Base-by-base conservation (phyloP, 768 basidiomycete genomes). In the Antrodiella citrinella region DNA sequence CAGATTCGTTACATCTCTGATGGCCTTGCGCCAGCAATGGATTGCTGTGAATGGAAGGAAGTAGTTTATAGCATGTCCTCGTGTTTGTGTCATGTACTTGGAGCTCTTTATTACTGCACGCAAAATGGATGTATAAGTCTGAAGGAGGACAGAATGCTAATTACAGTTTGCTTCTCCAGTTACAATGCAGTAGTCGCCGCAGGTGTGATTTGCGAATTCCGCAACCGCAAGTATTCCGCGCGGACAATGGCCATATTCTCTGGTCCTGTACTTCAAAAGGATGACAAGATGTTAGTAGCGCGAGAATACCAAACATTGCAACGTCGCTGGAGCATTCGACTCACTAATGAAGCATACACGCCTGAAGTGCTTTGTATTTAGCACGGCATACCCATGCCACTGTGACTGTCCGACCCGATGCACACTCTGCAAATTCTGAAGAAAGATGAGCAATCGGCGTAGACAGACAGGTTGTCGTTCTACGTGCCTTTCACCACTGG, bases 341-440 rank as follows among this genome's bases (percentile, higher is more conserved):
- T 61, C 60, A 92, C 91, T 79, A 90, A 62, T 81, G 78, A 12
- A 82, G 60, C 77, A 94, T 84, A 63, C 91, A 94, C 1, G 77
- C 74, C 61, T 93, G 86, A 40, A 93, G 72, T 11, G 67, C 71
- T 58, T 77, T 81, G 48, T 87, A 78, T 61, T 83, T 75, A 25
- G 72, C 72, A 61, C 75, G 80, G 62, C 91, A 94, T 20, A 82
- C 78, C 91, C 91, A 94, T 12, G 83, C 84, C 21, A 92, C 84
- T 4, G 91, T 89, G 47, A 94, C 66, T 2, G 84, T 87, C 5
- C 91, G 79, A 5, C 89, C 89, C 48, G 76, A 71, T 1, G 86
- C 83, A 62, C 91, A 94, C n/a, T 81, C 74, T 13, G 91, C 91
- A 61, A 92, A 94, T 47, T 79, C 91, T 94, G 62, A 3, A 3